Conservation (phyloP, 768 basidiomycete genomes). For the Pleurotus tuoliensis region DNA sequence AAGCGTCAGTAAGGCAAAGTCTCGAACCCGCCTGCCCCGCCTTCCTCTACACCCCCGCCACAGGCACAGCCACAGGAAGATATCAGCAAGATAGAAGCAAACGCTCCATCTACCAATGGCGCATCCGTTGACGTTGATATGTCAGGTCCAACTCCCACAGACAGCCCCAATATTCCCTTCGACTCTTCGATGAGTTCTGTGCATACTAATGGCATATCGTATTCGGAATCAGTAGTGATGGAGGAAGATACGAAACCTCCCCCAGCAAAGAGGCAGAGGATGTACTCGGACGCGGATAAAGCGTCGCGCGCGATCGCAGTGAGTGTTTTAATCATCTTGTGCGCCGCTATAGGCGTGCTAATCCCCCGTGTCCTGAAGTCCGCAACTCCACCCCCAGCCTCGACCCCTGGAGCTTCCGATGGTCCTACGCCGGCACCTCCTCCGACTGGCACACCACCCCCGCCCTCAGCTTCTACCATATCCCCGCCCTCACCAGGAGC, state of each 20-base stretch:
- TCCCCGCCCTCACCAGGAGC: constrained; percentile 13
- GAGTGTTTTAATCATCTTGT: constrained; percentile 43
- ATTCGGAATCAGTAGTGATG: constrained; percentile 26
- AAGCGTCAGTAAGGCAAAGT: constrained; percentile 24
- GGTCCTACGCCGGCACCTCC: constrained; percentile 32
- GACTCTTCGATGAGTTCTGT: constrained; percentile 37
- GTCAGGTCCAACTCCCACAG: constrained; percentile 32
- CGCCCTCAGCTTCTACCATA: constrained; percentile 17
- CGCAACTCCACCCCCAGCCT: constrained; percentile 70
- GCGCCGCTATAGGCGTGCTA: constrained; percentile 52
- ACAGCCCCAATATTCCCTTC: constrained; percentile 30
- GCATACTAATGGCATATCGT: constrained; percentile 30
- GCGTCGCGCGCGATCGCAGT: constrained; percentile 67
- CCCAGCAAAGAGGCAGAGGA: constrained; percentile 80
- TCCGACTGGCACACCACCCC: constrained; percentile 18
- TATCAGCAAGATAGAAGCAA: constrained; percentile 53
- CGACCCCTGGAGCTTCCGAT: constrained; percentile 30
- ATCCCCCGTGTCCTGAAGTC: constrained; percentile 53
- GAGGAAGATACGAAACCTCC: constrained; percentile 65
- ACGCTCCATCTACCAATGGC: constrained; percentile 8
- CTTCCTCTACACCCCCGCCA: constrained; percentile 42
- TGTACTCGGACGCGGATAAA: constrained; percentile 72
- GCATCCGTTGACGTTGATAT: constrained; percentile 10
- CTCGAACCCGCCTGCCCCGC: constrained; percentile 39
- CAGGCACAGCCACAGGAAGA: constrained; percentile 43